A percentile compares a stretch with the other conserved stretches of the same genome.
These are phyloP conservation scores for Cladophialophora carrionii DNA, from an alignment of 2,329 filamentous ascomycete genomes.

Conservation along the genomic window DNA sequence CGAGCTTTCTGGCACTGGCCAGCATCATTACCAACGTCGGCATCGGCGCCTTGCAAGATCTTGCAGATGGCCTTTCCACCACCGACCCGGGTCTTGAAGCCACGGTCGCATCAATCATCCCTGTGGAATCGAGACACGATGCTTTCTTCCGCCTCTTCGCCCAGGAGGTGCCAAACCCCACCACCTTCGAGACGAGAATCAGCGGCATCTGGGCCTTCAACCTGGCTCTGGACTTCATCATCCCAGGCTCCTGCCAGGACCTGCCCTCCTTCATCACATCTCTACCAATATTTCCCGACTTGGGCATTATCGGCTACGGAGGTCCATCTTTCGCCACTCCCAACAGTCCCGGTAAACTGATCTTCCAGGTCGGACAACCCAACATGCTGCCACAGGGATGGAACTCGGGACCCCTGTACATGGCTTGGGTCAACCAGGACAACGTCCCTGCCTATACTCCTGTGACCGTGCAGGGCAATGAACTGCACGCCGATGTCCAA, in stretches of 20 bases:
- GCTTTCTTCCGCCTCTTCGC: conserved; percentile 40
- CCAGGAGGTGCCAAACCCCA: conserved; percentile 41
- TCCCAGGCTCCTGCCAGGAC: conserved; percentile 37
- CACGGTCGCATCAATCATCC: conserved; percentile 39
- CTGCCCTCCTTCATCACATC: conserved; percentile 18
- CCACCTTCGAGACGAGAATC: conserved; percentile 40
- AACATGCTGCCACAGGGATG: conserved; percentile 25
- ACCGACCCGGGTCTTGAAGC: conserved; percentile 37
- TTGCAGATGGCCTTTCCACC: conserved; percentile 36
- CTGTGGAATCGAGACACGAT: conserved; percentile 42
- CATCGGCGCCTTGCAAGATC: conserved; percentile 41
- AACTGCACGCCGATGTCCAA: conserved; percentile 32
- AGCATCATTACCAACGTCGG: conserved; percentile 42
- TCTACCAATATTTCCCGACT: conserved; percentile 28
- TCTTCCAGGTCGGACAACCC: conserved; percentile 32
- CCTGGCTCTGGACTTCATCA: conserved; percentile 40
- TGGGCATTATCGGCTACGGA: conserved; percentile 29
- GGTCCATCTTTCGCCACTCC: conserved; percentile 27
- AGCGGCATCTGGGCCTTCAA: conserved; percentile 41
- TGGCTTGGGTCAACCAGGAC: conserved; percentile 39
- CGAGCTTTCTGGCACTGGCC: conserved; percentile 41
- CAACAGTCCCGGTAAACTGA: conserved; percentile 28
- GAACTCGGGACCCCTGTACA: conserved; percentile 29
- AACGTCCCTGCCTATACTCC: conserved; percentile 37
- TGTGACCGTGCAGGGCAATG: conserved; percentile 28